These are phyloP conservation scores for Magnusiomyces suaveolens DNA, from an alignment of 1,139 yeast genomes.

Conservation along the genomic window DNA sequence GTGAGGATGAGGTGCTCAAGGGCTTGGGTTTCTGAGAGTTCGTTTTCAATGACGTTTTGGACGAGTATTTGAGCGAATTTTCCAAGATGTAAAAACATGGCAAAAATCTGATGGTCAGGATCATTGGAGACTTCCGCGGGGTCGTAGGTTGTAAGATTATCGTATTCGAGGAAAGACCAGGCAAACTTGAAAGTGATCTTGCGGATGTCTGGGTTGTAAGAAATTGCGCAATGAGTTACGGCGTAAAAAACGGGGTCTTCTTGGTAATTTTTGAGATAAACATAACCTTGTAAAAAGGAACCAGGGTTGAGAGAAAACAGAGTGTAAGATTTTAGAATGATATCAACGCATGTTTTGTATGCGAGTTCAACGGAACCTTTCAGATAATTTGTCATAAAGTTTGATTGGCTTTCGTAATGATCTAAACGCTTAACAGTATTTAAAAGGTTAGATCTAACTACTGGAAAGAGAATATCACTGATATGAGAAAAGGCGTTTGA, in stretches of 20 bases:
- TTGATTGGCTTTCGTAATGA: slow-evolving; percentile 11
- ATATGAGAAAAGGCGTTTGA: slow-evolving; percentile 6
- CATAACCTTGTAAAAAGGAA: slow-evolving; percentile 19
- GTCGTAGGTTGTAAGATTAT: slow-evolving; percentile 6
- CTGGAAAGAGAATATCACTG: slow-evolving; percentile 4
- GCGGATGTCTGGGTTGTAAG: slow-evolving; percentile 5
- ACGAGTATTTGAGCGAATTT: slow-evolving; percentile 4
- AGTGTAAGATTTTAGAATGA: slow-evolving; percentile 16
- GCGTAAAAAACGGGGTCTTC: slow-evolving; percentile 10
- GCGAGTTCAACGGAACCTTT: slow-evolving; percentile 4
- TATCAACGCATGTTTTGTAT: slow-evolving; percentile 3
- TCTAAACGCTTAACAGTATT: slow-evolving; percentile 12
- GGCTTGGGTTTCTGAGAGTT: slow-evolving; percentile 15
- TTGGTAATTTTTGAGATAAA: slow-evolving; percentile 12
- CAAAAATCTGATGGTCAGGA: slow-evolving; percentile 4
- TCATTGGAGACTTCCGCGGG: slow-evolving; percentile 3
- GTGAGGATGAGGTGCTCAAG: slow-evolving; percentile 23
- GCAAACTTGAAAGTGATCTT: slow-evolving; percentile 7
- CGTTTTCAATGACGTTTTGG: slow-evolving; percentile 2
- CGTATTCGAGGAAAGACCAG: slow-evolving; percentile 8
- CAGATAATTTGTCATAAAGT: slow-evolving; percentile 11
- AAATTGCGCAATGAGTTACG: slow-evolving; percentile 2
- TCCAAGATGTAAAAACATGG: slow-evolving; percentile 11
- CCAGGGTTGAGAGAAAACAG: slow-evolving; percentile 19
- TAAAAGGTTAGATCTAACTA: slow-evolving; percentile 11